A percentile compares a stretch with the other conserved stretches of the same genome.
These are phyloP conservation scores for Coemansia sp. DNA, from an alignment of 192 early-diverging fungal species.

Conservation along the genomic window DNA sequence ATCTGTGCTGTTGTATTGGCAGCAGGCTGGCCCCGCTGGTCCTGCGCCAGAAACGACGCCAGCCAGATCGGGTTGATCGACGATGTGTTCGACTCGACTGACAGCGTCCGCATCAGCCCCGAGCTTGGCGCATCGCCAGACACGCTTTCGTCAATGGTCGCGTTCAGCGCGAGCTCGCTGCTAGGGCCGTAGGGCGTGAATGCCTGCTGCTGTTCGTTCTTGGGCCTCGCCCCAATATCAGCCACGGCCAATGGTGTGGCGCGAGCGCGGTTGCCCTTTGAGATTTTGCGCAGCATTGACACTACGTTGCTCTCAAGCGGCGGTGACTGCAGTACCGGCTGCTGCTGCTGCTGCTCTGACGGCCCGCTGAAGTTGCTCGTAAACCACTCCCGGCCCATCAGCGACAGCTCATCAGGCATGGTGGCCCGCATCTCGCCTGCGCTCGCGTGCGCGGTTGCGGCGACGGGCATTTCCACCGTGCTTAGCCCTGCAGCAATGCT, in stretches of 20 bases:
- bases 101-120: constrained; percentile 8
- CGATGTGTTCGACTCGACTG: constrained; percentile 10
- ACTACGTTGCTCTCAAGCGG: constrained; percentile 37
- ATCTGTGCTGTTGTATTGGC: neutral
- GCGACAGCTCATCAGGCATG: constrained; percentile 13
- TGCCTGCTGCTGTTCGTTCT: neutral
- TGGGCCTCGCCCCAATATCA: neutral
- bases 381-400: constrained; percentile 22
- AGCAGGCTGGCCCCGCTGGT: constrained; percentile 18
- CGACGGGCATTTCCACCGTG: neutral
- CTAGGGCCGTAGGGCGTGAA: constrained; percentile 8
- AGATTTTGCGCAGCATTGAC: constrained; percentile 42
- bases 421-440: constrained; percentile 19
- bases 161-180: neutral
- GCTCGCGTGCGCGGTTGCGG: neutral
- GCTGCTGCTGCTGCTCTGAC: constrained; percentile 6
- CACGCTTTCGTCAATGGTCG: neutral
- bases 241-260: neutral
- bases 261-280: constrained; percentile 30
- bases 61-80: constrained; percentile 31
- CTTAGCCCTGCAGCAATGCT: too few species aligned
- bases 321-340: constrained; percentile 22
- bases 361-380: neutral
- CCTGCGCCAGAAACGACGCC: constrained; percentile 34
- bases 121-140: neutral